A percentile compares a stretch with the other conserved stretches of the same genome.
Evolutionary conservation across 352 stramenopile genomes (phyloP).

Genomic region (Phytophthora tubulina): DNA sequence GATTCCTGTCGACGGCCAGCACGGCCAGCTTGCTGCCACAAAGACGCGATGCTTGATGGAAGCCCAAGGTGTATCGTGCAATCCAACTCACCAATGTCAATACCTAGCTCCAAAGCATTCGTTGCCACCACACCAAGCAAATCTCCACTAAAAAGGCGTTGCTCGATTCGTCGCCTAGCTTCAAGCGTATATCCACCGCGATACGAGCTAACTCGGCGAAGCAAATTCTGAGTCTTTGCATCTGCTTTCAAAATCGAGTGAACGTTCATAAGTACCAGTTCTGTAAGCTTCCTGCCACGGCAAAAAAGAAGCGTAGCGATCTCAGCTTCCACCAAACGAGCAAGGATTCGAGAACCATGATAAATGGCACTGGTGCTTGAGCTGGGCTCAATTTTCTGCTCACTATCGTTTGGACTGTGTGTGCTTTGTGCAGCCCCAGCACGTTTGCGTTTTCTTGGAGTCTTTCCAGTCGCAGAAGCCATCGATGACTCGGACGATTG

Average conservation of each 20-base stretch:
- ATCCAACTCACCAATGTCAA: slow-evolving; percentile 96
- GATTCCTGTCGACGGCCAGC: slow-evolving; percentile 89
- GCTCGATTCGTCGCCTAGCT: slow-evolving; percentile 94
- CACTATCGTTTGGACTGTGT: not conserved
- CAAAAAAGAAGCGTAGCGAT: slow-evolving; percentile 97
- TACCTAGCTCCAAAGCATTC: slow-evolving; percentile 97
- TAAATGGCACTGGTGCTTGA: slow-evolving; percentile 79
- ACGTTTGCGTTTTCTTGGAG: slow-evolving; percentile 38
- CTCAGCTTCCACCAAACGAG: slow-evolving; percentile 88
- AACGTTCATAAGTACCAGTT: slow-evolving; percentile 92
- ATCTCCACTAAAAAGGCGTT: slow-evolving; percentile 94
- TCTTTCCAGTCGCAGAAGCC: not conserved
- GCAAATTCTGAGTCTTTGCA: slow-evolving; percentile 41
- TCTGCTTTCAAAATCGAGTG: slow-evolving; percentile 69
- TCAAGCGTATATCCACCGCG: slow-evolving; percentile 95
- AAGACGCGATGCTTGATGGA: slow-evolving; percentile 91
- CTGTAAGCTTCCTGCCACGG: slow-evolving; percentile 93
- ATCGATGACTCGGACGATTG: not conserved
- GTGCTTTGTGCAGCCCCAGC: not conserved
- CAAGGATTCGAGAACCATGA: slow-evolving; percentile 93
- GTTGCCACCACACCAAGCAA: slow-evolving; percentile 97
- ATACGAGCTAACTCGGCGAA: slow-evolving; percentile 91
- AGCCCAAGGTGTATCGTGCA: slow-evolving; percentile 97
- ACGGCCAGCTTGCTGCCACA: slow-evolving; percentile 97
- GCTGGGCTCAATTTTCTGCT: slow-evolving; percentile 5